Evolutionary conservation across 495 filamentous ascomycete genomes (phyloP).

Genomic region (Astrothelium macrocarpum): DNA sequence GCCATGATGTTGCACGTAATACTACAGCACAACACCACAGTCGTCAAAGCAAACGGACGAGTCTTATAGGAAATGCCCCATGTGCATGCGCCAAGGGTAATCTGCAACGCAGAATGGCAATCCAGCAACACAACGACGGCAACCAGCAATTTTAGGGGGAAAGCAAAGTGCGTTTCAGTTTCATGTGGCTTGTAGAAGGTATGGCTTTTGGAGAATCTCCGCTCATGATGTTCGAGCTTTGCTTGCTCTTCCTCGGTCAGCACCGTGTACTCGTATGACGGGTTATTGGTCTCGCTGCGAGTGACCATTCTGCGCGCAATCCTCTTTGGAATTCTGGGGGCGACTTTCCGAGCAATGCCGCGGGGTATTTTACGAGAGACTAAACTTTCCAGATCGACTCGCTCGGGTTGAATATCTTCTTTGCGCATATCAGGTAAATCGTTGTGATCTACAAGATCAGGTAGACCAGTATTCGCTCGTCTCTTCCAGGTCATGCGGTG

Average conservation of each 20-base stretch:
- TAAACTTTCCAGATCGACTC: conserved; percentile 2
- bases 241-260: conserved; percentile 51
- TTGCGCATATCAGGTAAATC: conserved; percentile 50
- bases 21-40: conserved; percentile 63
- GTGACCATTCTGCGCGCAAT: conserved; percentile 20
- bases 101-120: conserved; percentile 60
- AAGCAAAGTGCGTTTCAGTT: conserved; percentile 64
- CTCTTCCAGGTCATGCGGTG: conserved; percentile 60
- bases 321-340: conserved; percentile 16
- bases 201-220: conserved; percentile 61
- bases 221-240: conserved; percentile 57
- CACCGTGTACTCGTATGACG: conserved; percentile 42
- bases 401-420: conserved; percentile 5
- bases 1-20: conserved; percentile 60
- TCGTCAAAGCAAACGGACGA: conserved; percentile 57
- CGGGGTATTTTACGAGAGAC: conserved; percentile 4
- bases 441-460: conserved; percentile 55
- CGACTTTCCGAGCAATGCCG: not conserved
- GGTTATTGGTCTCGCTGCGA: conserved; percentile 30
- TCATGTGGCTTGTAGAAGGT: conserved; percentile 78
- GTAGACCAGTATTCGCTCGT: conserved; percentile 48
- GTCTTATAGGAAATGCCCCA: conserved; percentile 54
- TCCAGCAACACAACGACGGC: conserved; percentile 64
- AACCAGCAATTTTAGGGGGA: conserved; percentile 58
- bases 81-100: conserved; percentile 59